A percentile compares a stretch with the other conserved stretches of the same genome.
Conservation (phyloP, 2,329 filamentous ascomycete genomes). For the Aureobasidium leucospermi region DNA sequence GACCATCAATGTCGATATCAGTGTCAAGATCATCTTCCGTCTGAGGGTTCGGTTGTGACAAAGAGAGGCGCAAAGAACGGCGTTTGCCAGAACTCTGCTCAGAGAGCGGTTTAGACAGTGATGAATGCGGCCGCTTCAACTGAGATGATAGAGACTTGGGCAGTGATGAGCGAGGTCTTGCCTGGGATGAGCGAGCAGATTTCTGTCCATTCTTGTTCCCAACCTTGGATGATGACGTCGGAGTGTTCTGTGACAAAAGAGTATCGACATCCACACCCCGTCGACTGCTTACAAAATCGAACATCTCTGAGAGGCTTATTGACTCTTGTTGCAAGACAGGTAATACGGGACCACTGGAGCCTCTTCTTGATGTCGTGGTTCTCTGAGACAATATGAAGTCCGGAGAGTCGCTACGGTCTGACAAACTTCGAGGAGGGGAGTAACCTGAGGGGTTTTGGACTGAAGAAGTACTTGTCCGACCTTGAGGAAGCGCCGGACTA, state of each 20-base stretch:
- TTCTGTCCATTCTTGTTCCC: neutral
- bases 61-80: neutral
- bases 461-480: neutral
- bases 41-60: neutral
- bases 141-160: neutral
- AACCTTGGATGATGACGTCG: neutral
- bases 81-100: neutral
- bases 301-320: neutral
- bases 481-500: neutral
- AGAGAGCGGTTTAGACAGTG: neutral
- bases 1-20: neutral
- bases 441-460: neutral
- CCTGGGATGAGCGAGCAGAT: neutral
- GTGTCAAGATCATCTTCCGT: neutral
- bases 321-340: neutral
- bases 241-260: neutral
- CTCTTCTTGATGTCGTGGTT: neutral
- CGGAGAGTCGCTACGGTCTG: neutral
- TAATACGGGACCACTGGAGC: neutral
- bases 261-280: neutral
- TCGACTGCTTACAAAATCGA: neutral
- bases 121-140: neutral
- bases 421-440: neutral
- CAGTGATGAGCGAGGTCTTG: neutral
- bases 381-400: conserved; percentile 3